A percentile compares a stretch with the other conserved stretches of the same genome.
These are phyloP conservation scores for Termitomyces sp. DNA, from an alignment of 768 basidiomycete species.

Conservation along the genomic window DNA sequence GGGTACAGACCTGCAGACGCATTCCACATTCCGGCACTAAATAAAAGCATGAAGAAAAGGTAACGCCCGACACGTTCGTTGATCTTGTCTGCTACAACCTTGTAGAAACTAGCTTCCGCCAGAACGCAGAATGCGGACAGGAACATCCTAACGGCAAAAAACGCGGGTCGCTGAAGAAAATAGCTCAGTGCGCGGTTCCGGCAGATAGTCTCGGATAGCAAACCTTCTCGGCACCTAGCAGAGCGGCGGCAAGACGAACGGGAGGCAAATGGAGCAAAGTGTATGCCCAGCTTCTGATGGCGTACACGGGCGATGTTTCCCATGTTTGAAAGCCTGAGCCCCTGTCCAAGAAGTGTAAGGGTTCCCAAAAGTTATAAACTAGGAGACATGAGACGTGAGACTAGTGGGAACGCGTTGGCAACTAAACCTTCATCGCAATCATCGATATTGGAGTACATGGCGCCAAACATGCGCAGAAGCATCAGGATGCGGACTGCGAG, in stretches of 20 bases:
- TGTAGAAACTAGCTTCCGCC: slow-evolving; percentile 81
- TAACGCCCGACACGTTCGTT: slow-evolving; percentile 94
- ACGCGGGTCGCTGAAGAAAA: slow-evolving; percentile 63
- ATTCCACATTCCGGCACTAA: slow-evolving; percentile 94
- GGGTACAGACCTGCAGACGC: slow-evolving; percentile 68
- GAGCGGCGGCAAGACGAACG: slow-evolving; percentile 46
- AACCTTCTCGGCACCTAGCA: slow-evolving; percentile 70
- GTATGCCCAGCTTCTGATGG: slow-evolving; percentile 96
- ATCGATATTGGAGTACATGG: slow-evolving; percentile 93
- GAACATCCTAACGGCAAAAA: slow-evolving; percentile 83
- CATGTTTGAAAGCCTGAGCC: slow-evolving; percentile 96
- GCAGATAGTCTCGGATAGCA: slow-evolving; percentile 11
- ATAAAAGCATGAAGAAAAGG: slow-evolving; percentile 77
- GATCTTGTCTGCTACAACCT: slow-evolving; percentile 72
- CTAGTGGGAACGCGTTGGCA: background rate
- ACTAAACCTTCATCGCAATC: slow-evolving; percentile 93
- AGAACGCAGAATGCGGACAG: slow-evolving; percentile 69
- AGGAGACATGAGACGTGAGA: background rate
- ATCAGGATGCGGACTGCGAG: slow-evolving; percentile 81
- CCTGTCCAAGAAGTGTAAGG: slow-evolving; percentile 83
- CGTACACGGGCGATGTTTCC: slow-evolving; percentile 88
- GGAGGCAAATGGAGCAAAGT: slow-evolving; percentile 75
- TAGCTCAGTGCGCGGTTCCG: slow-evolving; percentile 10
- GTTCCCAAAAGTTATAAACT: slow-evolving; percentile 99
- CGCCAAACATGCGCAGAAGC: slow-evolving; percentile 72